Evolutionary conservation across 169 alveolate species (phyloP).

Genomic region (Plasmodium knowlesi): DNA sequence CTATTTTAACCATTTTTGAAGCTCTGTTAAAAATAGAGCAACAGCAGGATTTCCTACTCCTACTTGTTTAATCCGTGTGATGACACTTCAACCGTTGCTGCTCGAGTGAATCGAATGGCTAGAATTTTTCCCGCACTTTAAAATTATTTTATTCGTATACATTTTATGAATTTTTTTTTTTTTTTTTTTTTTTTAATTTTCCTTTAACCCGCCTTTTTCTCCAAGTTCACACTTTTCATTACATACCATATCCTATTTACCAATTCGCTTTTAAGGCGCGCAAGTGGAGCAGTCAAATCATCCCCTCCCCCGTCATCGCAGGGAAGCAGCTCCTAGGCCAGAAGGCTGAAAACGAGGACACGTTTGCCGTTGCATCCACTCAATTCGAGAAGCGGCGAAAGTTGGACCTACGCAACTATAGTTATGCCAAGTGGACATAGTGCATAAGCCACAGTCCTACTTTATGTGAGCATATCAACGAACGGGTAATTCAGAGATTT

Average conservation of each 20-base stretch:
- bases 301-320: background rate
- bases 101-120: background rate
- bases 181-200: background rate
- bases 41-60: background rate
- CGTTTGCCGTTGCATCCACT: background rate
- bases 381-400: background rate
- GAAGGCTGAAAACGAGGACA: background rate
- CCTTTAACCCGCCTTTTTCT: background rate
- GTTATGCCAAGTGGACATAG: background rate
- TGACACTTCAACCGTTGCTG: background rate
- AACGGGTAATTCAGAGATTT: background rate
- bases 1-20: too few species aligned
- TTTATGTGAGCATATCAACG: background rate
- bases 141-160: background rate
- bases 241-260: background rate
- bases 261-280: background rate
- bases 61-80: background rate
- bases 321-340: background rate
- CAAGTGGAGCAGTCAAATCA: background rate
- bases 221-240: background rate
- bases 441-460: background rate
- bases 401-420: background rate
- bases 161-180: background rate
- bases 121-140: background rate
- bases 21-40: background rate